Percentiles rank a stretch among this genome's conserved stretches.
Conservation (phyloP, 2,329 filamentous ascomycete species). For the Madurella fahalii region DNA sequence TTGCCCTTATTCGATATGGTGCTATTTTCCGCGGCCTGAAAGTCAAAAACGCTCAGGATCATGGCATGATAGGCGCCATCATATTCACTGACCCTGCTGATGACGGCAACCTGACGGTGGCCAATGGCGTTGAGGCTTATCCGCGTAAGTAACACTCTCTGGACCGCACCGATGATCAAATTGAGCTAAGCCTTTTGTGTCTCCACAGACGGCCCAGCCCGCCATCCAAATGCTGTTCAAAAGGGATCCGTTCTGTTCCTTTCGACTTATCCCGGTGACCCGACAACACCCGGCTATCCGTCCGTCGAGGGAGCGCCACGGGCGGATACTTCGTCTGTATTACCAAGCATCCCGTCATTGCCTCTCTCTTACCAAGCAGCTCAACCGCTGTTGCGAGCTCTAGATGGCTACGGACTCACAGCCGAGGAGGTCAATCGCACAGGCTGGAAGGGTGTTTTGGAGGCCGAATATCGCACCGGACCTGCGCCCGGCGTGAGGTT, state of each 20-base stretch:
- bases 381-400: conserved; percentile 66
- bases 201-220: conserved; percentile 54
- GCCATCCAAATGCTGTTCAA: conserved; percentile 78
- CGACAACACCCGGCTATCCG: conserved; percentile 80
- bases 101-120: conserved; percentile 77
- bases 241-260: conserved; percentile 75
- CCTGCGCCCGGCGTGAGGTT: conserved; percentile 73
- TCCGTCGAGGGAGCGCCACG: conserved; percentile 61
- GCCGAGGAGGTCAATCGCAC: conserved; percentile 55
- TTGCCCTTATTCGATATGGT: conserved; percentile 76
- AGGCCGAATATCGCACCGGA: conserved; percentile 63
- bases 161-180: too few species aligned
- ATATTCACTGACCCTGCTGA: conserved; percentile 89
- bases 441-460: conserved; percentile 75
- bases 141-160: not conserved
- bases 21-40: conserved; percentile 73
- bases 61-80: conserved; percentile 79
- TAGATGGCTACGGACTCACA: conserved; percentile 69
- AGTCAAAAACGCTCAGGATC: conserved; percentile 81
- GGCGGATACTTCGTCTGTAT: conserved; percentile 54
- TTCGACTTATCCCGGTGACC: conserved; percentile 81
- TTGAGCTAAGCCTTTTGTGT: too few species aligned
- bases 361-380: conserved; percentile 89
- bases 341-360: conserved; percentile 78
- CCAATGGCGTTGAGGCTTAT: conserved; percentile 60